Conservation (phyloP, 1,284 basidiomycete species). For the Flammula alnicola region DNA sequence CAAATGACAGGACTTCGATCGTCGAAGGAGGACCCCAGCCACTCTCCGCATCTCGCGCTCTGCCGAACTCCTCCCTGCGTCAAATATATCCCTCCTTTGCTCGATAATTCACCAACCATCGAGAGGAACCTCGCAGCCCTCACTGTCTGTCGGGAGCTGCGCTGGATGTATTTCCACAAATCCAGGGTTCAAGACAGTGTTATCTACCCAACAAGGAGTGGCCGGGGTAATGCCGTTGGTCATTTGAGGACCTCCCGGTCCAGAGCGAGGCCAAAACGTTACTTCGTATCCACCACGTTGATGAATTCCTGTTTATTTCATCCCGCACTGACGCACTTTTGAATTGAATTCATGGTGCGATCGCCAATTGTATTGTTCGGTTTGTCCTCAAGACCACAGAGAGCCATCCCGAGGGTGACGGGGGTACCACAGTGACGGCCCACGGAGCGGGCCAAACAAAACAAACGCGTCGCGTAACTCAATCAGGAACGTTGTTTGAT, state of each 20-base stretch:
- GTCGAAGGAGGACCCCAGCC: conserved; percentile 40
- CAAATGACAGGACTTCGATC: conserved; percentile 50
- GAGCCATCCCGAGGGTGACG: conserved; percentile 34
- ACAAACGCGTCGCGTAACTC: conserved; percentile 49
- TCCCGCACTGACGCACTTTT: conserved; percentile 10
- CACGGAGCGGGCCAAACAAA: conserved; percentile 36
- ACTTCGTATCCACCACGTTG: conserved; percentile 11
- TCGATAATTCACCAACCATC: background rate
- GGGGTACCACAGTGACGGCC: conserved; percentile 33
- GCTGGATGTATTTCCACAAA: background rate
- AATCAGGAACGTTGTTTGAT: conserved; percentile 33
- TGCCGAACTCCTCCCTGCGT: conserved; percentile 10
- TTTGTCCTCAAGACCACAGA: conserved; percentile 3
- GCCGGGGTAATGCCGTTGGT: conserved; percentile 22
- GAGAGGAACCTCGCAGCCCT: background rate
- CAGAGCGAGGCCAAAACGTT: conserved; percentile 11
- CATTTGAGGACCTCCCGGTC: conserved; percentile 17
- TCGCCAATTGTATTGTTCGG: conserved; percentile 2
- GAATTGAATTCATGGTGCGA: conserved; percentile 9
- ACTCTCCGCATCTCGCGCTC: conserved; percentile 31
- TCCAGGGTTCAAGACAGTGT: background rate
- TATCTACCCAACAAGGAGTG: conserved; percentile 17
- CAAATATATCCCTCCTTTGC: conserved; percentile 3
- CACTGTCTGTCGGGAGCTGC: background rate
- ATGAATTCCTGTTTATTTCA: background rate